phyloP scores from a whole-genome alignment of 495 filamentous ascomycete genomes.

The Pseudevernia furfuracea region DNA sequence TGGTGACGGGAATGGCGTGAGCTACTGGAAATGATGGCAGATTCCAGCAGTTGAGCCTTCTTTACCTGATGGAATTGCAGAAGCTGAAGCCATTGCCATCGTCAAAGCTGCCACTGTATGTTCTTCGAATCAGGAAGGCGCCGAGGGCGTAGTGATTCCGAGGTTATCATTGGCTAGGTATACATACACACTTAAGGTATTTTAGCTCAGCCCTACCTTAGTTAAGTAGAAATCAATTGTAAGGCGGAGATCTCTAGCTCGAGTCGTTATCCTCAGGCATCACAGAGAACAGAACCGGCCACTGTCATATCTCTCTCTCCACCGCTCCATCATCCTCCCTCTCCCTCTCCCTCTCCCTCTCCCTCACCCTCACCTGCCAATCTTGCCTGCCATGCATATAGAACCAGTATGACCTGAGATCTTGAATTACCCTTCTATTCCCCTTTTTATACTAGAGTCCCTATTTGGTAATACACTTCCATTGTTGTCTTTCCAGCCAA shows the following conservation, averaged over 20 bases:
- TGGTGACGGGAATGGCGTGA: conserved; percentile 1
- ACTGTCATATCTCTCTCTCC: not conserved
- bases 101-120: not conserved
- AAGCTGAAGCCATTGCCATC: not conserved
- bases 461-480: not conserved
- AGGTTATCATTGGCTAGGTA: no score
- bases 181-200: no score
- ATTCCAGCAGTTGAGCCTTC: not conserved
- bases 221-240: no score
- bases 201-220: no score
- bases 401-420: not conserved
- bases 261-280: not conserved
- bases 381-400: not conserved
- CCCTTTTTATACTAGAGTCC: no score
- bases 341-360: not conserved
- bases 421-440: not conserved
- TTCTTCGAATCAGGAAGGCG: not conserved
- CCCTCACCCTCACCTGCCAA: not conserved
- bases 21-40: not conserved
- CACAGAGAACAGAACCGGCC: not conserved
- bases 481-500: not conserved
- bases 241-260: no score
- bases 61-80: not conserved
- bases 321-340: not conserved
- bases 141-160: not conserved